phyloP scores from a whole-genome alignment of 805 yeast genomes.

The Candida parachauliodes region DNA sequence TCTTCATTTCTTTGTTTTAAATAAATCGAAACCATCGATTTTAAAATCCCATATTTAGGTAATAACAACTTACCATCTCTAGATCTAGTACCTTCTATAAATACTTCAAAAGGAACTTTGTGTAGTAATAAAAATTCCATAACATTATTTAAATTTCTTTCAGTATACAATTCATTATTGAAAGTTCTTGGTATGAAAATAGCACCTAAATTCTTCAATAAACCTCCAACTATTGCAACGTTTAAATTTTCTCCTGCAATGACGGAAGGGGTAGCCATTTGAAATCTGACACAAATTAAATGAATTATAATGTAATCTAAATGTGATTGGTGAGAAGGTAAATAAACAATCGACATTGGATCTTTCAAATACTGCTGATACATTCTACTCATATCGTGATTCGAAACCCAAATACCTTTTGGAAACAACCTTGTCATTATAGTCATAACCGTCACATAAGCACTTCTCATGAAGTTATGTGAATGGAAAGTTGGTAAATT shows the following conservation, averaged over 20 bases:
- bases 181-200: conserved; percentile 53
- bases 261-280: conserved; percentile 51
- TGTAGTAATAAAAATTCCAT: conserved; percentile 46
- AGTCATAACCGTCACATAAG: conserved; percentile 36
- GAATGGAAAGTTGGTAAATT: conserved; percentile 33
- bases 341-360: conserved; percentile 45
- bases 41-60: conserved; percentile 61
- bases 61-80: conserved; percentile 61
- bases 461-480: conserved; percentile 25
- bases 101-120: conserved; percentile 54
- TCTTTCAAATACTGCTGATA: conserved; percentile 29
- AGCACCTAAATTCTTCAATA: conserved; percentile 51
- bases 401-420: conserved; percentile 38
- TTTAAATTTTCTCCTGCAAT: conserved; percentile 67
- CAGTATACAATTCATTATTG: conserved; percentile 42
- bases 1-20: conserved; percentile 31
- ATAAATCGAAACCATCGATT: conserved; percentile 46
- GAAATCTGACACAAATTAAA: conserved; percentile 49
- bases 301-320: conserved; percentile 59
- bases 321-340: conserved; percentile 63
- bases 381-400: conserved; percentile 25
- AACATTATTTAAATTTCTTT: conserved; percentile 43
- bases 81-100: conserved; percentile 65
- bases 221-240: conserved; percentile 51
- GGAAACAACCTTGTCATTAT: conserved; percentile 38